Conservation (phyloP, 2,329 filamentous ascomycete genomes). For the Balansia obtecta region DNA sequence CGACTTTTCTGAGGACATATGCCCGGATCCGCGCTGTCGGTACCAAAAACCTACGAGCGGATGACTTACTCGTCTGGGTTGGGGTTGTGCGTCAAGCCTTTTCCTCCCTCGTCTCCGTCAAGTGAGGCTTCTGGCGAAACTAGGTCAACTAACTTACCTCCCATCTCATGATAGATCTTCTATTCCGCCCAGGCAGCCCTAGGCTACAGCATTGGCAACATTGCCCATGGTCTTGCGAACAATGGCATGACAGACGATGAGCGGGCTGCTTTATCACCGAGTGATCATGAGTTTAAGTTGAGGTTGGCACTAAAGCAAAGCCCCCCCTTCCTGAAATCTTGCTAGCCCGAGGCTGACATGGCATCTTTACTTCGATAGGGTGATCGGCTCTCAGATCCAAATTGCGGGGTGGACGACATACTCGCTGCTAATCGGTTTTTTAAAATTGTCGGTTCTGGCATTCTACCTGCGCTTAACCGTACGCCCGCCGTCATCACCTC, state of each 20-base stretch:
- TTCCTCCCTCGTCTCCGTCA: constrained; percentile 37
- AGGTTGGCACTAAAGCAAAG: constrained; percentile 1
- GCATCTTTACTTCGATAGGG: constrained; percentile 14
- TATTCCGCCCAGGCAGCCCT: constrained; percentile 36
- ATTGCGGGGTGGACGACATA: constrained; percentile 40
- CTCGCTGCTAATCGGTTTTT: constrained; percentile 32
- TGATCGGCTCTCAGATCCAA: constrained; percentile 40
- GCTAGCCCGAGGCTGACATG: neutral
- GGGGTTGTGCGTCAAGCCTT: constrained; percentile 26
- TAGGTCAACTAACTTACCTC: neutral
- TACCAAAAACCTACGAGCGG: constrained; percentile 17
- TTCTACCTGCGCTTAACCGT: constrained; percentile 39
- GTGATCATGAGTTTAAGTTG: constrained; percentile 28
- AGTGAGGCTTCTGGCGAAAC: constrained; percentile 15
- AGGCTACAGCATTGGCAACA: constrained; percentile 32
- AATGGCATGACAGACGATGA: constrained; percentile 38
- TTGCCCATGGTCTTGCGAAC: constrained; percentile 36
- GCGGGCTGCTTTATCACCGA: constrained; percentile 27
- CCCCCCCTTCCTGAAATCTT: neutral
- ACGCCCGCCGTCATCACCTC: neutral
- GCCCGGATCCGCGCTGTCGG: constrained; percentile 21
- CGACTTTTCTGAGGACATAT: constrained; percentile 24
- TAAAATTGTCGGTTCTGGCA: constrained; percentile 40
- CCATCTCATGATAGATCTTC: constrained; percentile 24
- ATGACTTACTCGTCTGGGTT: constrained; percentile 24